phyloP scores from a whole-genome alignment of 1,284 basidiomycete genomes.

The Phellopilus nigrolimitatus region DNA sequence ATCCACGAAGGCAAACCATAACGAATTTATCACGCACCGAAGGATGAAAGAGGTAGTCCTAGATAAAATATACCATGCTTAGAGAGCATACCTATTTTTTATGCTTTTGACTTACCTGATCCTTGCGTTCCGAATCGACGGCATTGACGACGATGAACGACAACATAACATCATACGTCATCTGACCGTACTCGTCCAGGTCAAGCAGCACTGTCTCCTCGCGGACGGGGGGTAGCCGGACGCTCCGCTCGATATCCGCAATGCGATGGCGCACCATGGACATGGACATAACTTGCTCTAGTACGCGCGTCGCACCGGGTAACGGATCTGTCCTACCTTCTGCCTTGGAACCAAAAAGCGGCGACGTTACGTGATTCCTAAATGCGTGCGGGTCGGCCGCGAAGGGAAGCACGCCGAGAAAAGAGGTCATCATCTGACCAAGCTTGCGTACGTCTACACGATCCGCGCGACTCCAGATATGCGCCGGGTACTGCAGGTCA shows the following conservation, averaged over 20 bases:
- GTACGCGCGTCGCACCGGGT: conserved; percentile 60
- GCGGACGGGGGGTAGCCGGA: conserved; percentile 57
- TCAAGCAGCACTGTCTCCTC: conserved; percentile 64
- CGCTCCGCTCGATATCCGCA: conserved; percentile 69
- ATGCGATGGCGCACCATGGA: conserved; percentile 78
- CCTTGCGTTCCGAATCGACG: conserved; percentile 66
- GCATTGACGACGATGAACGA: conserved; percentile 75
- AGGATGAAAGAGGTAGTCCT: conserved; percentile 78
- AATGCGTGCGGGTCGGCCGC: conserved; percentile 44
- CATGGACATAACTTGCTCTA: conserved; percentile 65
- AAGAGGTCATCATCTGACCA: conserved; percentile 67
- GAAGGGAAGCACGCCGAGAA: conserved; percentile 66
- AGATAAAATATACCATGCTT: conserved; percentile 1
- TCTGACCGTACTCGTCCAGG: conserved; percentile 61
- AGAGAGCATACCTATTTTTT: conserved; percentile 32
- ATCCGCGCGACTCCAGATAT: conserved; percentile 55
- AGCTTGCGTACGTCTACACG: conserved; percentile 63
- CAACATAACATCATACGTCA: conserved; percentile 81
- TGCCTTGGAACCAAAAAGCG: conserved; percentile 59
- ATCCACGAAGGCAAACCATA: conserved; percentile 58
- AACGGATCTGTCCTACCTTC: conserved; percentile 60
- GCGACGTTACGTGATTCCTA: conserved; percentile 44
- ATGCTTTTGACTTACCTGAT: conserved; percentile 40
- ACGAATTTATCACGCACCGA: conserved; percentile 37
- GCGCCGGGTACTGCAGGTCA: conserved; percentile 28